phyloP scores from a whole-genome alignment of 305 asterid genomes.

The Ajuga reptans region DNA sequence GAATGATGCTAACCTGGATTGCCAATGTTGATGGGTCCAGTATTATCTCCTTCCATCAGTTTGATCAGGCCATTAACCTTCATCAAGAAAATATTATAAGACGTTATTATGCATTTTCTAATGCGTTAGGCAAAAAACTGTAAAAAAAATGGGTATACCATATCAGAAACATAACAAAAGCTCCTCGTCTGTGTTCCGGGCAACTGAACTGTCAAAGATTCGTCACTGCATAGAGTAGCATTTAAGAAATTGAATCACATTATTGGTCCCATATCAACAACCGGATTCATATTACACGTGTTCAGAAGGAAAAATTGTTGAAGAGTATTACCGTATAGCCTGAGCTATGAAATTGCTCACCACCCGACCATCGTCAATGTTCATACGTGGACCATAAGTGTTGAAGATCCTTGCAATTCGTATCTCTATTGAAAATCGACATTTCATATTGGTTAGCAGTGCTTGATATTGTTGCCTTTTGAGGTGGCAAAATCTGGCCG shows the following conservation, averaged over 20 bases:
- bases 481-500: too few species aligned
- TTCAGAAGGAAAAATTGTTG: background rate
- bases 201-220: constrained; percentile 94
- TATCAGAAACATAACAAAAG: constrained; percentile 65
- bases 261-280: background rate
- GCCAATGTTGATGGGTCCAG: constrained; percentile 78
- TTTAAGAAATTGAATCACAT: constrained; percentile 14
- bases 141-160: constrained; percentile 32
- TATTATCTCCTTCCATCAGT: constrained; percentile 63
- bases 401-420: constrained; percentile 96
- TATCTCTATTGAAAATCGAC: constrained; percentile 45
- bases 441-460: constrained; percentile 13
- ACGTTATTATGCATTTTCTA: background rate
- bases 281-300: background rate
- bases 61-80: constrained; percentile 73
- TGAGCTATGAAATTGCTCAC: constrained; percentile 99
- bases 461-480: background rate
- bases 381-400: constrained; percentile 99
- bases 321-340: constrained; percentile 73
- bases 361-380: constrained; percentile 95
- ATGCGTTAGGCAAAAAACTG: background rate
- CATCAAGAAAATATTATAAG: background rate
- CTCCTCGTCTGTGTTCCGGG: constrained; percentile 99
- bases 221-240: constrained; percentile 48
- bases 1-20: constrained; percentile 49